These are phyloP conservation scores for Volvox carteri DNA, from an alignment of 163 green algal species.

Conservation along the genomic window DNA sequence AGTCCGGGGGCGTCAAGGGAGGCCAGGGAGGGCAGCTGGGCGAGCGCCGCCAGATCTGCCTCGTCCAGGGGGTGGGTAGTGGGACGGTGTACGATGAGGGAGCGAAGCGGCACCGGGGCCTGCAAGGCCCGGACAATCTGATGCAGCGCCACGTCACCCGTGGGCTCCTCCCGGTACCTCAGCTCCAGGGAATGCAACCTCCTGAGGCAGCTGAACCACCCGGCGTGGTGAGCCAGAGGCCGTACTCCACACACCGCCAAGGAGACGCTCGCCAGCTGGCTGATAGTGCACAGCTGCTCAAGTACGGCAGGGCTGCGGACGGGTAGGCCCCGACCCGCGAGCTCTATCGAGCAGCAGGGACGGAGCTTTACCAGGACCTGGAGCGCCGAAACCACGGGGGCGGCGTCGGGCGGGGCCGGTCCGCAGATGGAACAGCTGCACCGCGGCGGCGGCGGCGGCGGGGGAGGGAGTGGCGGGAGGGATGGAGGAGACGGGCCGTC, in stretches of 20 bases:
- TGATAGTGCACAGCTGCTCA: conserved; percentile 30
- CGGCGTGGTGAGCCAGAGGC: conserved; percentile 46
- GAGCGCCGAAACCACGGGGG: conserved; percentile 34
- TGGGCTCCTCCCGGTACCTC: conserved; percentile 44
- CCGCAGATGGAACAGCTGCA: conserved; percentile 46
- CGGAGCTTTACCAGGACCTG: conserved; percentile 14
- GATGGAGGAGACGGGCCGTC: not conserved
- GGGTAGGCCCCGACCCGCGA: conserved; percentile 43
- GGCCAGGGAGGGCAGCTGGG: conserved; percentile 11
- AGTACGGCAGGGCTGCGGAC: conserved; percentile 24
- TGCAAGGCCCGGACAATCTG: conserved; percentile 51
- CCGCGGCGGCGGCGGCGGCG: not conserved
- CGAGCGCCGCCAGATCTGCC: conserved; percentile 44
- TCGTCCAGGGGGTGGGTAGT: conserved; percentile 28
- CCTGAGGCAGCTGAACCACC: conserved; percentile 49
- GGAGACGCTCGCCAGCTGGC: conserved; percentile 15
- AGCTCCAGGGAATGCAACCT: conserved; percentile 49
- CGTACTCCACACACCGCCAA: conserved; percentile 45
- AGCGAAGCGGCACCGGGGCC: conserved; percentile 25
- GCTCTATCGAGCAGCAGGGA: conserved; percentile 7
- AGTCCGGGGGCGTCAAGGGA: conserved; percentile 31
- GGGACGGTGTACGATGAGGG: conserved; percentile 13
- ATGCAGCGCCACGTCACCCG: conserved; percentile 12
- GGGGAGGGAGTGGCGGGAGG: conserved; percentile 3
- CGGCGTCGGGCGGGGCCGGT: conserved; percentile 23